phyloP scores from a whole-genome alignment of 257 asterid genomes.

The Salvia hispanica region DNA sequence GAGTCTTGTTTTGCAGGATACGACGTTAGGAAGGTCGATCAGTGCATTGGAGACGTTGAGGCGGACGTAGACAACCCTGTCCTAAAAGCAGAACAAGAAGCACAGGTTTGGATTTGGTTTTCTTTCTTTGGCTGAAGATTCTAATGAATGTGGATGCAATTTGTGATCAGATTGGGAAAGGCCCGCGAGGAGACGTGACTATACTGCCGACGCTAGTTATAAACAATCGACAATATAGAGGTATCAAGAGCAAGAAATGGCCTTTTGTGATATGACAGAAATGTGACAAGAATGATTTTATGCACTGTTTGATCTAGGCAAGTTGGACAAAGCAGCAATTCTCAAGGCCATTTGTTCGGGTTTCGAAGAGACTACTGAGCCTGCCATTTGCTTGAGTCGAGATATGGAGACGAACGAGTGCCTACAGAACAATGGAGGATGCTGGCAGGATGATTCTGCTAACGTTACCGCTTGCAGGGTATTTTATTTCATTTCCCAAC shows the following conservation, averaged over 20 bases:
- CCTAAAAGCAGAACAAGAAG: conserved; percentile 58
- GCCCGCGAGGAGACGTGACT: conserved; percentile 66
- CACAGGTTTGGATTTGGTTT: conserved; percentile 41
- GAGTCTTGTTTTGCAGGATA: conserved; percentile 46
- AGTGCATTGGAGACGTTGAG: conserved; percentile 79
- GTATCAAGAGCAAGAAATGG: conserved; percentile 32
- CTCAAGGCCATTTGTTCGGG: conserved; percentile 58
- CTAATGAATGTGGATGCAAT: conserved; percentile 20
- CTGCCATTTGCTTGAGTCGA: conserved; percentile 46
- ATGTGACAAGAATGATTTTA: background rate
- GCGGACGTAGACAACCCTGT: conserved; percentile 79
- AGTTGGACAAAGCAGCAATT: conserved; percentile 55
- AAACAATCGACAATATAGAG: conserved; percentile 65
- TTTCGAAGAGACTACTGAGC: conserved; percentile 54
- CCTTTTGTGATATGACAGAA: background rate
- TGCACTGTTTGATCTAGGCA: conserved; percentile 35
- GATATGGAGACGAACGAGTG: conserved; percentile 95
- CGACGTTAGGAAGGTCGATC: conserved; percentile 68
- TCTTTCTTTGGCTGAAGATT: background rate
- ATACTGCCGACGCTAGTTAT: conserved; percentile 63
- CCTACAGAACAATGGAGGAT: conserved; percentile 84
- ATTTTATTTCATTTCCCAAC: conserved; percentile 7
- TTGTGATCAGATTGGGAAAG: conserved; percentile 57
- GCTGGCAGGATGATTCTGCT: conserved; percentile 86
- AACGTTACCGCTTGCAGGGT: conserved; percentile 96